These are phyloP conservation scores for Fusarium keratoplasticum DNA, from an alignment of 2,329 filamentous ascomycete genomes.

Conservation along the genomic window DNA sequence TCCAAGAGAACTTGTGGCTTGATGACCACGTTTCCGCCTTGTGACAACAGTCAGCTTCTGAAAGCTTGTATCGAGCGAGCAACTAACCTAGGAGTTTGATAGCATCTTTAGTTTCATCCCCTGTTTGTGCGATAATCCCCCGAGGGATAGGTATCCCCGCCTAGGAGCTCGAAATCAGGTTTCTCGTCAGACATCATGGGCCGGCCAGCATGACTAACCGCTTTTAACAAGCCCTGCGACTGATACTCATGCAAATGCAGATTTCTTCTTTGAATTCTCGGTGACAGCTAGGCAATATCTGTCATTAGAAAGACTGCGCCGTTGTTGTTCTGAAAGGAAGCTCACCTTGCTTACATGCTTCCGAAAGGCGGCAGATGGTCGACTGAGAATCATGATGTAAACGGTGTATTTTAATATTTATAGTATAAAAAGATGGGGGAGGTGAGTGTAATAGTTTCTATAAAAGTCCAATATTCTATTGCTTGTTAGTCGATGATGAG, in stretches of 20 bases:
- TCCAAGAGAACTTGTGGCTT: constrained; percentile 39
- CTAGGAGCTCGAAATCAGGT: constrained; percentile 24
- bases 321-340: not conserved
- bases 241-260: constrained; percentile 26
- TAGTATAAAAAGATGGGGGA: not conserved
- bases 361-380: accelerated
- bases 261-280: not conserved
- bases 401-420: no score
- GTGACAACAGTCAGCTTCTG: not conserved
- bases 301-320: not conserved
- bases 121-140: constrained; percentile 34
- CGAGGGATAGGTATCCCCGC: constrained; percentile 41
- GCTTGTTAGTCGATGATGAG: not conserved
- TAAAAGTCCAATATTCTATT: not conserved
- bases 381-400: not conserved
- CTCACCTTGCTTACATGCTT: not conserved
- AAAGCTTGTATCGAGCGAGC: accelerated
- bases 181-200: accelerated
- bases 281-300: not conserved
- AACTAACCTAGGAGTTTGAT: constrained; percentile 40
- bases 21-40: constrained; percentile 40
- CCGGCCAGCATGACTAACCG: not conserved
- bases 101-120: constrained; percentile 35
- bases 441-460: accelerated
- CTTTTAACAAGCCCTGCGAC: constrained; percentile 11